These are phyloP conservation scores for Diaporthe sp. DNA, from an alignment of 2,329 filamentous ascomycete genomes.

Conservation along the genomic window DNA sequence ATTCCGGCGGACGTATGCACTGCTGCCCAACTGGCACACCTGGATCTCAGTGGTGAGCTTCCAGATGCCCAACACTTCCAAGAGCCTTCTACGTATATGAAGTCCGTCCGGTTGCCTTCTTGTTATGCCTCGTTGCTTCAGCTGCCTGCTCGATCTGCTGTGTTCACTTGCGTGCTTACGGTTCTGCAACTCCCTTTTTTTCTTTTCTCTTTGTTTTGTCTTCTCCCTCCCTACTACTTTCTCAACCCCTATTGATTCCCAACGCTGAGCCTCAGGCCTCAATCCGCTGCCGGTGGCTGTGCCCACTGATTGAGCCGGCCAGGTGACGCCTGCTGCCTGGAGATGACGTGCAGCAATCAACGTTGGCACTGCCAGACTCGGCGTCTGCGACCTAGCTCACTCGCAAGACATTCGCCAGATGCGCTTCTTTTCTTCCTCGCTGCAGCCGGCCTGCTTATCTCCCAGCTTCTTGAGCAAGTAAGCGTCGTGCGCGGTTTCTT, in stretches of 20 bases:
- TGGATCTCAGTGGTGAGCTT: background rate
- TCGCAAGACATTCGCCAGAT: background rate
- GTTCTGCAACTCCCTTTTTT: background rate
- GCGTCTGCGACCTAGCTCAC: background rate
- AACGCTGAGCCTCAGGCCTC: conserved; percentile 7
- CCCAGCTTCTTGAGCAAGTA: background rate
- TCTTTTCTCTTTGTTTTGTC: background rate
- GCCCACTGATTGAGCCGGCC: conserved; percentile 4
- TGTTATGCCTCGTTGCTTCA: conserved; percentile 10
- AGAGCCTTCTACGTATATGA: conserved; percentile 6
- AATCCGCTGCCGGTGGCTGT: conserved; percentile 22
- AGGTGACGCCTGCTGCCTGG: conserved; percentile 20
- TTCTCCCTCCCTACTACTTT: background rate
- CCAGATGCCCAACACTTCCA: conserved; percentile 7
- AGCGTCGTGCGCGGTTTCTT: conserved; percentile 23
- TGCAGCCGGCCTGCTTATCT: conserved; percentile 14
- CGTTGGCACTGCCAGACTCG: conserved; percentile 11
- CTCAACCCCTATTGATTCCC: background rate
- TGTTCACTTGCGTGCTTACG: background rate
- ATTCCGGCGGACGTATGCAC: conserved; percentile 8
- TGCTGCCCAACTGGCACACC: conserved; percentile 26
- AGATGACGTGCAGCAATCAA: conserved; percentile 22
- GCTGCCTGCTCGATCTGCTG: conserved; percentile 5
- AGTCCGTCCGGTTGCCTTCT: conserved; percentile 28
- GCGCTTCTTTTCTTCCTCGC: background rate